Percentiles rank a stretch among this genome's conserved stretches.
phyloP scores from a whole-genome alignment of 345 rosid genomes.

The Microthlaspi erraticum region DNA sequence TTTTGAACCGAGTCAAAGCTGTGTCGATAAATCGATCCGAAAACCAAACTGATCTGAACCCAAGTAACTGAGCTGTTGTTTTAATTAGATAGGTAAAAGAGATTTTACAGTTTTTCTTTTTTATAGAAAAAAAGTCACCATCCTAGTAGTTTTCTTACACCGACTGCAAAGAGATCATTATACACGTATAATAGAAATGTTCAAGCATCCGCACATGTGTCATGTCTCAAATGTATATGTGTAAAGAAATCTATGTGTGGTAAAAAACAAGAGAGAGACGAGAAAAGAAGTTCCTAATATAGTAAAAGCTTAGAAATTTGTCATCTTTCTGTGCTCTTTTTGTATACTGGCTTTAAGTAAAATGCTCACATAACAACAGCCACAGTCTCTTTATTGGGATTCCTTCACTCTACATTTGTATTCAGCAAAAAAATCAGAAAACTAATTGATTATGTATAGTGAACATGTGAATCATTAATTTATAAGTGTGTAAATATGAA shows the following conservation, averaged over 20 bases:
- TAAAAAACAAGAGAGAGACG: neutral
- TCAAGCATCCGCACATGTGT: conserved; percentile 30
- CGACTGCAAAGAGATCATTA: neutral
- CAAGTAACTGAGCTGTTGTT: too few relatives aligned
- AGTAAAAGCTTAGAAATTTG: conserved; percentile 42
- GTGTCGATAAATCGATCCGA: neutral
- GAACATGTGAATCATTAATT: too few relatives aligned
- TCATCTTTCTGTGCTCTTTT: conserved; percentile 42
- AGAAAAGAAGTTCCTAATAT: neutral
- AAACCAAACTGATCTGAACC: conserved; percentile 2
- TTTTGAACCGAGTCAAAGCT: neutral
- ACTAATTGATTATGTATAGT: too few relatives aligned
- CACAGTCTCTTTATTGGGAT: conserved; percentile 58
- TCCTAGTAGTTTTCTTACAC: neutral
- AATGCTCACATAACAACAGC: conserved; percentile 63
- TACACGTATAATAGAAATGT: neutral
- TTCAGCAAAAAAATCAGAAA: neutral
- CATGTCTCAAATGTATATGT: neutral
- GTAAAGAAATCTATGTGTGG: neutral
- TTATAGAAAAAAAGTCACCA: neutral
- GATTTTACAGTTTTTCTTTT: neutral
- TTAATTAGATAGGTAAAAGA: too few relatives aligned
- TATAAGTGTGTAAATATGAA: too few relatives aligned
- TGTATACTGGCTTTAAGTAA: conserved; percentile 54
- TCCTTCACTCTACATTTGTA: conserved; percentile 50